Conservation (phyloP, 768 basidiomycete genomes). For the Leccinum incarnatum region DNA sequence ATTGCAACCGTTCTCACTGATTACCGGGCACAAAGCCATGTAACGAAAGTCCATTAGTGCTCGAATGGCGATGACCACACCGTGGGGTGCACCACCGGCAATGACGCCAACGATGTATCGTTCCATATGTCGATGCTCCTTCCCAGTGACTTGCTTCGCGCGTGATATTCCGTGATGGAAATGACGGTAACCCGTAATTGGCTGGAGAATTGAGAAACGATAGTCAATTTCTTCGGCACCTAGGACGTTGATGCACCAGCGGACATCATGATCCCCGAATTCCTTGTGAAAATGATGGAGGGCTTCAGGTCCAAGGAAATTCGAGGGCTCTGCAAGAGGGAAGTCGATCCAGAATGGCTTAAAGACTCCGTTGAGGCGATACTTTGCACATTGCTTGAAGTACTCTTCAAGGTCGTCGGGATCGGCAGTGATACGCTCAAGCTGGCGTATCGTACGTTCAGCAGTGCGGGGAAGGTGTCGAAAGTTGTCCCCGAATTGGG, state of each 20-base stretch:
- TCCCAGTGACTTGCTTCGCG: background rate
- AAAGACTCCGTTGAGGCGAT: background rate
- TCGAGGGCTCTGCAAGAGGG: background rate
- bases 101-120: background rate
- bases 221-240: background rate
- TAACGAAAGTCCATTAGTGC: background rate
- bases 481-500: background rate
- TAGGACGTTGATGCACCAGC: background rate
- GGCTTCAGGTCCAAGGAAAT: background rate
- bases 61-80: background rate
- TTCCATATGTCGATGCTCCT: background rate
- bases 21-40: background rate
- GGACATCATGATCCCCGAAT: background rate
- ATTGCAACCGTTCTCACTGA: too few species aligned
- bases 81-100: background rate
- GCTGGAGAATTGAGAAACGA: background rate
- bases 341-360: background rate
- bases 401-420: background rate
- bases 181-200: background rate
- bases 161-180: background rate
- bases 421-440: background rate
- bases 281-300: background rate
- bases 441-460: background rate
- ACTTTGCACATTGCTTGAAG: background rate
- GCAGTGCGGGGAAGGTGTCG: background rate